These are phyloP conservation scores for Cucurbita pepo DNA, from an alignment of 306 rosid species.

Conservation along the genomic window DNA sequence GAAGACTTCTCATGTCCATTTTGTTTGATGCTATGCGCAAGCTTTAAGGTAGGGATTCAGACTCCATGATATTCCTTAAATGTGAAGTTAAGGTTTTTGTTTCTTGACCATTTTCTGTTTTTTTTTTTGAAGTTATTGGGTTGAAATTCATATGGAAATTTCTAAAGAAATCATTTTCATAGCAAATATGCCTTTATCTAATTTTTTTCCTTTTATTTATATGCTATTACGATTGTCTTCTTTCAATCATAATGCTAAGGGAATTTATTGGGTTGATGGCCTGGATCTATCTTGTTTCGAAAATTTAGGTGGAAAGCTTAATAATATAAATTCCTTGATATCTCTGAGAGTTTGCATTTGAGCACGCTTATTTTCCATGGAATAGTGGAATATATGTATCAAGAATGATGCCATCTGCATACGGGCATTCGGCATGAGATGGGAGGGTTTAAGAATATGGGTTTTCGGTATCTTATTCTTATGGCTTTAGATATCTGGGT, in stretches of 20 bases:
- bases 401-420: neutral
- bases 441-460: neutral
- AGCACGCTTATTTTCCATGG: neutral
- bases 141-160: neutral
- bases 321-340: neutral
- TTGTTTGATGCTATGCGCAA: conserved; percentile 83
- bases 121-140: neutral
- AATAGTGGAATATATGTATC: neutral
- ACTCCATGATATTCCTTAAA: neutral
- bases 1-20: conserved; percentile 88
- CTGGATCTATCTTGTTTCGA: neutral
- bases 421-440: neutral
- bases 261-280: neutral
- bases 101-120: neutral
- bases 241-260: neutral
- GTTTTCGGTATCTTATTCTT: neutral
- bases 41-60: conserved; percentile 56
- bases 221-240: neutral
- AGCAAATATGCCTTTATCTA: neutral
- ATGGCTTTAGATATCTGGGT: neutral
- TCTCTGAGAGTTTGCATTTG: neutral
- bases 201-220: neutral
- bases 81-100: neutral
- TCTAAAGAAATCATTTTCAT: neutral
- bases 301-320: neutral